These are phyloP conservation scores for Lecanoromycetidae sp. DNA, from an alignment of 2,329 filamentous ascomycete genomes.

Conservation along the genomic window DNA sequence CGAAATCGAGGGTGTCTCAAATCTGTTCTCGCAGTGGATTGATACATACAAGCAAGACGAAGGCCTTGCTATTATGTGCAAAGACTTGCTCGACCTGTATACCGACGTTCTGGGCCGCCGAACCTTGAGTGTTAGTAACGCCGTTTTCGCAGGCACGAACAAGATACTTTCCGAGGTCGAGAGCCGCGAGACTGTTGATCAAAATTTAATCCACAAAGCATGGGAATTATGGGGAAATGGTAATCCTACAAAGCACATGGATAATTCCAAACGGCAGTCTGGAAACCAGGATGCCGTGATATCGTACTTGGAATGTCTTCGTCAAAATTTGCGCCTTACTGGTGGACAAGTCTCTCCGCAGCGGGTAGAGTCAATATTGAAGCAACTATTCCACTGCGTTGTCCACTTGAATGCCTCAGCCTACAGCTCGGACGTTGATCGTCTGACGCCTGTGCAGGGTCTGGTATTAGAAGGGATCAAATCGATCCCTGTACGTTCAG, in stretches of 20 bases:
- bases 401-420: conserved; percentile 54
- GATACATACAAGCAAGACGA: conserved; percentile 30
- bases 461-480: conserved; percentile 57
- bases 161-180: conserved; percentile 15
- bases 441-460: conserved; percentile 59
- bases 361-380: conserved; percentile 56
- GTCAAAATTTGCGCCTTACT: conserved; percentile 71
- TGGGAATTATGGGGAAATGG: conserved; percentile 16
- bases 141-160: conserved; percentile 15
- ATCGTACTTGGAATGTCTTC: conserved; percentile 67
- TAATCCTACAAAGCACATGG: conserved; percentile 7
- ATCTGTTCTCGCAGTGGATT: conserved; percentile 23
- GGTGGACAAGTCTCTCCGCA: conserved; percentile 50
- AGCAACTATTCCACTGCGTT: conserved; percentile 58
- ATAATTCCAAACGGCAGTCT: background rate
- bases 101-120: conserved; percentile 10
- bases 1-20: conserved; percentile 27
- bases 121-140: conserved; percentile 12
- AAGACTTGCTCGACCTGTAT: conserved; percentile 14
- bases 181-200: background rate
- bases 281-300: conserved; percentile 28
- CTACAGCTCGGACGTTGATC: conserved; percentile 62
- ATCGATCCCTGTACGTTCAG: conserved; percentile 53
- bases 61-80: conserved; percentile 14
- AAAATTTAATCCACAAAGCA: conserved; percentile 6